Conservation (phyloP, 805 yeast genomes). For the Sugiyamaella smithiae region DNA sequence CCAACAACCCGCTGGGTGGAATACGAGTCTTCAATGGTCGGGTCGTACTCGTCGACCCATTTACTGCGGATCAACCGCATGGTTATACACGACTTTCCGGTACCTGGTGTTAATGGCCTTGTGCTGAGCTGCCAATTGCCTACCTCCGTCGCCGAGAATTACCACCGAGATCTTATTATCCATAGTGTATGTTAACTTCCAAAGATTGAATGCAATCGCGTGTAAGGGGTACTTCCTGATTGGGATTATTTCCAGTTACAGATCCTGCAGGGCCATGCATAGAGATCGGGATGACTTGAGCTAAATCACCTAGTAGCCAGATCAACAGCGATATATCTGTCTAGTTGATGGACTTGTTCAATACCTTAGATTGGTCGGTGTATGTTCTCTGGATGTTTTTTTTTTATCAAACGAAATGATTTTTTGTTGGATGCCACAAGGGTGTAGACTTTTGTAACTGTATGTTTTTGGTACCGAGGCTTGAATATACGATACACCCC, state of each 20-base stretch:
- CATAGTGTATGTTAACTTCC: not conserved
- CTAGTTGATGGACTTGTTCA: no score
- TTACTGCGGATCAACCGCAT: constrained; percentile 34
- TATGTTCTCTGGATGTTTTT: no score
- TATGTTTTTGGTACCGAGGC: no score
- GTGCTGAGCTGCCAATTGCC: constrained; percentile 5
- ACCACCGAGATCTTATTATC: constrained; percentile 29
- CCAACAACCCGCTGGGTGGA: constrained; percentile 30
- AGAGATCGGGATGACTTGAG: not conserved
- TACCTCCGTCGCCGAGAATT: constrained; percentile 36
- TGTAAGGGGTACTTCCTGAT: constrained; percentile 6
- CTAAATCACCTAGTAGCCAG: no score
- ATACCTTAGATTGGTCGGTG: no score
- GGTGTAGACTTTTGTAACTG: no score
- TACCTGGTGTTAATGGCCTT: constrained; percentile 4
- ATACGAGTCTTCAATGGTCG: constrained; percentile 28
- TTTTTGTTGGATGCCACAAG: no score
- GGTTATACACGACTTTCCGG: constrained; percentile 34
- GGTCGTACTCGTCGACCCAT: constrained; percentile 38
- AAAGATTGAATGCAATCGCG: constrained; percentile 4
- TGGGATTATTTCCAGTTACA: not conserved
- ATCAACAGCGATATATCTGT: no score
- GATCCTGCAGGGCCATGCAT: constrained; percentile 1
- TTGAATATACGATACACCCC: no score
- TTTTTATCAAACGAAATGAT: no score